Conservation (phyloP, 495 filamentous ascomycete genomes). For the Chaetomium cochliodes region DNA sequence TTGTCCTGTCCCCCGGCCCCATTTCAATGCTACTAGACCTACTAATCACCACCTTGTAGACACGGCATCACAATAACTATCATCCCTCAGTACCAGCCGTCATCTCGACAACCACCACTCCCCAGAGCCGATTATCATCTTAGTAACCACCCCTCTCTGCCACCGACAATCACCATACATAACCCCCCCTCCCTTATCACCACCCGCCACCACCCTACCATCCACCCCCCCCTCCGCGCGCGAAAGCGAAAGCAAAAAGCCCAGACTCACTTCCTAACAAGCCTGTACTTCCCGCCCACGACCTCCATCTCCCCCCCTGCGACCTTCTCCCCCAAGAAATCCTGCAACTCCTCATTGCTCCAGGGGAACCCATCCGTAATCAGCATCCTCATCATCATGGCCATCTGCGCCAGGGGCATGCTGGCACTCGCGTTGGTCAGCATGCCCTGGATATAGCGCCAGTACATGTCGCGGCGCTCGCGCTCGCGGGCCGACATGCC, state of each 20-base stretch:
- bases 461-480: slow-evolving; percentile 81
- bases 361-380: slow-evolving; percentile 84
- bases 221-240: neutral
- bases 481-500: slow-evolving; percentile 49
- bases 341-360: slow-evolving; percentile 68
- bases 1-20: too few relatives aligned
- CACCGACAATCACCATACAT: too few relatives aligned
- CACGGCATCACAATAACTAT: too few relatives aligned
- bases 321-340: slow-evolving; percentile 75
- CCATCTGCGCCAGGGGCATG: slow-evolving; percentile 77
- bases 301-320: slow-evolving; percentile 67
- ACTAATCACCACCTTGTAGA: too few relatives aligned
- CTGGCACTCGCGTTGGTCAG: slow-evolving; percentile 77
- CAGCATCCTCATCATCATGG: slow-evolving; percentile 90
- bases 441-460: slow-evolving; percentile 91
- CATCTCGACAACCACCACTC: too few relatives aligned
- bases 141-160: too few relatives aligned
- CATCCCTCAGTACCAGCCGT: too few relatives aligned
- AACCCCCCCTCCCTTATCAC: too few relatives aligned
- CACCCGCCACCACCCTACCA: neutral
- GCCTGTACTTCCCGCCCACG: slow-evolving; percentile 69
- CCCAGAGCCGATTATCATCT: too few relatives aligned
- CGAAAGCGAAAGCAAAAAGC: neutral
- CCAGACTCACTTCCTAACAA: slow-evolving; percentile 47
- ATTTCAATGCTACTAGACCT: too few relatives aligned